phyloP scores from a whole-genome alignment of 306 rosid species.

The Carpinus viminea region DNA sequence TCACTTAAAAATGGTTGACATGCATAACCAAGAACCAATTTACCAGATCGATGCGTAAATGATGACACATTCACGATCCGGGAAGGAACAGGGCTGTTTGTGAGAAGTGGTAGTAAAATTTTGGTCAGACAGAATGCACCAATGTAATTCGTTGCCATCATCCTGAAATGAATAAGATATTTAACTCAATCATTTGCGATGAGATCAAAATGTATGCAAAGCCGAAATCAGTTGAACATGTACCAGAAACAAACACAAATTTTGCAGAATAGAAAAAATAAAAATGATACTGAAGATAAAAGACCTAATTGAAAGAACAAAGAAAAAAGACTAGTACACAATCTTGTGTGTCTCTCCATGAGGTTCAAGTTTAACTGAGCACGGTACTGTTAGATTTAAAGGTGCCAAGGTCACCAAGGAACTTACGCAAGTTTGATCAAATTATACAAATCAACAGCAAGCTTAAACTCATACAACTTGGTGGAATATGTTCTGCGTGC shows the following conservation, averaged over 20 bases:
- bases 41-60: constrained; percentile 83
- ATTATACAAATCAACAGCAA: constrained; percentile 11
- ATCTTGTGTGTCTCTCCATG: constrained; percentile 18
- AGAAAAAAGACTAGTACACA: constrained; percentile 20
- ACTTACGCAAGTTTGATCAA: constrained; percentile 1
- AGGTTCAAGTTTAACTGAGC: constrained; percentile 16
- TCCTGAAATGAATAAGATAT: constrained; percentile 47
- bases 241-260: background rate
- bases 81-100: constrained; percentile 67
- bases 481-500: constrained; percentile 1
- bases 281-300: background rate
- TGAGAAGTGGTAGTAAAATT: constrained; percentile 69
- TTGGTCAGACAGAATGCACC: constrained; percentile 74
- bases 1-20: background rate
- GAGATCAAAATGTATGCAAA: background rate
- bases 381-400: constrained; percentile 2
- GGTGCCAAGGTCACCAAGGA: constrained; percentile 8
- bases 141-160: constrained; percentile 80
- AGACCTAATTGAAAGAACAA: constrained; percentile 11
- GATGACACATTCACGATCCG: constrained; percentile 82
- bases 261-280: background rate
- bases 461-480: constrained; percentile 23
- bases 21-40: constrained; percentile 1
- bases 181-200: background rate
- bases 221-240: background rate